Percentiles rank a stretch among this genome's conserved stretches.
Evolutionary conservation across 352 stramenopile species (phyloP).

Genomic region (Globisporangium spinosum): DNA sequence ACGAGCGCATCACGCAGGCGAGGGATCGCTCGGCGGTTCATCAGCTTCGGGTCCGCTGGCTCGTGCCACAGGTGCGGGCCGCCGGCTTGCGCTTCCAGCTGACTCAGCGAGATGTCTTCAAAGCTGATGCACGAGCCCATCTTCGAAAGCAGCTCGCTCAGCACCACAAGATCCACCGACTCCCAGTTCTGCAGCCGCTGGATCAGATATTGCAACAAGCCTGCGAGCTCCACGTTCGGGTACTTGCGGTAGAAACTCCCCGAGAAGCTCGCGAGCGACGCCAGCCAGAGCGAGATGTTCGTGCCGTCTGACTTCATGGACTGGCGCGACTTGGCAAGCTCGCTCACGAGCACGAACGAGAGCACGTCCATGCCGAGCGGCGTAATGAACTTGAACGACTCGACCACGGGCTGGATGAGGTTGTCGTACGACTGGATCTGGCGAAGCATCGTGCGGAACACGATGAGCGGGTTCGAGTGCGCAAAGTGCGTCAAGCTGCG

Average conservation of each 20-base stretch:
- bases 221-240: constrained; percentile 89
- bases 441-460: constrained; percentile 92
- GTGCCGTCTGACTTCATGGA: constrained; percentile 87
- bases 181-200: constrained; percentile 83
- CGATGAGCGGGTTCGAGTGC: constrained; percentile 92
- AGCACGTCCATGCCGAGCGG: constrained; percentile 93
- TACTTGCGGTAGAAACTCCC: constrained; percentile 94
- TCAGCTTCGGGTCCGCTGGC: constrained; percentile 72
- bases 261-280: constrained; percentile 92
- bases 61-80: constrained; percentile 80
- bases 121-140: constrained; percentile 87
- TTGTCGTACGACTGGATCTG: constrained; percentile 98
- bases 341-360: constrained; percentile 90
- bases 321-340: constrained; percentile 81
- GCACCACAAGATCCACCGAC: constrained; percentile 79
- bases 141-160: constrained; percentile 87
- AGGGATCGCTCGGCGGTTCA: constrained; percentile 79
- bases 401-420: constrained; percentile 94
- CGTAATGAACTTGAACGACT: constrained; percentile 94
- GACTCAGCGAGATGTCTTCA: constrained; percentile 80
- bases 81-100: constrained; percentile 80
- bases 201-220: constrained; percentile 90
- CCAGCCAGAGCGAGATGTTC: constrained; percentile 92
- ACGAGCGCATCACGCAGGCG: constrained; percentile 79
- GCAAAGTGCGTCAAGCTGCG: constrained; percentile 84